Percentiles rank a stretch among this genome's conserved stretches.
phyloP scores from a whole-genome alignment of 306 rosid genomes.

The Betula pendula region DNA sequence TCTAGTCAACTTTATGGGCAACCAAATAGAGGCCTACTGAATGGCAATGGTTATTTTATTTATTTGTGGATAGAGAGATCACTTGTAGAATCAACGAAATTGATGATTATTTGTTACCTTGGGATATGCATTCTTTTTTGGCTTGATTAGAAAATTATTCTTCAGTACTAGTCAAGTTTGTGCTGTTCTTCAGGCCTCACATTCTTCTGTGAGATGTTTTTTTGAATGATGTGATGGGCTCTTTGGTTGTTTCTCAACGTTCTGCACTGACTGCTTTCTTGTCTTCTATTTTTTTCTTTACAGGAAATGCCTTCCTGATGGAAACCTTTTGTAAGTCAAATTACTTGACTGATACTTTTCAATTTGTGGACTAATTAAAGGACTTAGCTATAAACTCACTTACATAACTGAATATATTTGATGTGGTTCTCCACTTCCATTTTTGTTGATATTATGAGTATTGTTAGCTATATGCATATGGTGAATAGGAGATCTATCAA shows the following conservation, averaged over 20 bases:
- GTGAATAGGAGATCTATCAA: not conserved
- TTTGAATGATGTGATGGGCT: slow-evolving; percentile 8
- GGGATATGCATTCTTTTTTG: not conserved
- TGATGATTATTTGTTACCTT: not conserved
- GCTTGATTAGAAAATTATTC: not conserved
- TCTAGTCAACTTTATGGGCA: not conserved
- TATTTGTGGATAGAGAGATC: not conserved
- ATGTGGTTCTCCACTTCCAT: not conserved
- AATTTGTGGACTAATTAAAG: not conserved
- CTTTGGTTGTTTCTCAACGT: not conserved
- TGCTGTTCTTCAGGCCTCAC: not conserved
- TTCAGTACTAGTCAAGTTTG: not conserved
- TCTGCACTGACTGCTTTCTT: slow-evolving; percentile 33
- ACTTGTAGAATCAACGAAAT: not conserved
- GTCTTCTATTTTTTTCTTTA: slow-evolving; percentile 29
- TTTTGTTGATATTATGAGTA: not conserved
- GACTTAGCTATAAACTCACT: not conserved
- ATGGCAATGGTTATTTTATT: slow-evolving; percentile 5
- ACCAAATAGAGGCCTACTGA: not conserved
- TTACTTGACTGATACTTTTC: not conserved
- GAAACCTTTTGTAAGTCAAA: slow-evolving; percentile 84
- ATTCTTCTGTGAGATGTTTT: not conserved
- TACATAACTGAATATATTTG: not conserved
- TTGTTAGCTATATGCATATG: not conserved
- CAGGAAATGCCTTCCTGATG: slow-evolving; percentile 87